Base-by-base conservation (phyloP, 805 yeast genomes). In the Saccharomycopsis guyanensis region DNA sequence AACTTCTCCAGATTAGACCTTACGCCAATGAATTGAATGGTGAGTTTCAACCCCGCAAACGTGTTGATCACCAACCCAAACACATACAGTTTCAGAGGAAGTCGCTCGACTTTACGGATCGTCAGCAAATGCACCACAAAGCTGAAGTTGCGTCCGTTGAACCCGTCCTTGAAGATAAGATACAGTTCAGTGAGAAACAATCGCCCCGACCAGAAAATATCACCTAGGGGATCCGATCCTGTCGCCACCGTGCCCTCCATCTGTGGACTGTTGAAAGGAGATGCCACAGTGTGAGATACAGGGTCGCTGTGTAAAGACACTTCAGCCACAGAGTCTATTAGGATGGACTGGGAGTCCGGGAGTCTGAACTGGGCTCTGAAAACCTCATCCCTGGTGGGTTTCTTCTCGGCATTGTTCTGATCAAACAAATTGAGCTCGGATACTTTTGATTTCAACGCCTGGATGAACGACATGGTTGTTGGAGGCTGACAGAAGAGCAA, bases 51-150 rank as follows among this genome's bases (percentile, higher is more conserved):
- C 13, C 80, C 84, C 25, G 82, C 78, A 47, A 80, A 78, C 1
- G 95, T 76, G 4, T 75, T 70, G 12, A 91, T 64, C n/a, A 79
- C 67, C 16, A 93, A 69, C 1, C 95, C 88, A 64, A 88, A 85
- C 16, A 85, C 80, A 59, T 80, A 84, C 1, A 85, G 71, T 46
- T 79, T 72, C 33, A 38, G 31, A 8, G 95, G 94, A 18, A 87
- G 72, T 44, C 97, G 71, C 59, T 91, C 96, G 15, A 93, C 94
- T 51, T 87, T 80, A 57, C 83, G 80, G 33, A 93, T 66, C 1
- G 95, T 77, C 1, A 89, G 77, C 36, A 93, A 64, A 51, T 91
- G 93, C 24, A 91, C 55, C 2, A 72, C 72, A 57, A 91, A 75
- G 4, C 77, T 72, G 59, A 93, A 83, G 38, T 79, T 74, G 46